Base-by-base conservation (phyloP, 1,284 basidiomycete species). In the Bondarzewia mesenterica region DNA sequence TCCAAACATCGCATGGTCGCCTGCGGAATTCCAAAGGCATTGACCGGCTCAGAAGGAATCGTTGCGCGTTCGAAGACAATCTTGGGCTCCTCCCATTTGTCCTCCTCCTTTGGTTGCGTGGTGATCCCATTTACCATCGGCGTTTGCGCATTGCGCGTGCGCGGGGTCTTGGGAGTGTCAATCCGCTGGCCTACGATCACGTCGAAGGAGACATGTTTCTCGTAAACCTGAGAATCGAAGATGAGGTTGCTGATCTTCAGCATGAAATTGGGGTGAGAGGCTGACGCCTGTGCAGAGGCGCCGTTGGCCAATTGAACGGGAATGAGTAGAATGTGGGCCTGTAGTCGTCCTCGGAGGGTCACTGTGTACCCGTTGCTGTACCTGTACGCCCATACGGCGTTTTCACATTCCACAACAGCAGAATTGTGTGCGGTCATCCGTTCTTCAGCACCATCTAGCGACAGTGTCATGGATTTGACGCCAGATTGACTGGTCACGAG, bases 1-100 rank as follows among this genome's bases (percentile, higher is more conserved):
- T 89, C 86, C 26, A 89, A 67, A 71, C 86, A 88, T 51, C 86
- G 72, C 87, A 89, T 89, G 16, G 86, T 88, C 2, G 85, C 85
- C 60, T 89, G 86, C 2, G 86, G 86, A 47, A 89, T 86, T 2
- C 86, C 86, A 64, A 89, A 89, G 26, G 83, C 83, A 58, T 89
- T 89, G 47, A 89, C 83, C 5, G 87, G 87, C 58, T 88, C 86
- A 7, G 76, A 74, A 14, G 87, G 87, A 54, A 88, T 74, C 22
- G 69, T 69, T 21, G 74, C 81, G 35, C 68, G 68, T n/a, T 80
- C 77, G 46, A 84, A 77, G 41, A 72, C 54, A 36, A 78, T 63
- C 51, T 35, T 22, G 76, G 65, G 77, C 54, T 85, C 82, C 27
- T 84, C 80, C 72, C 75, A 79, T 56, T 72, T 72, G 56, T 72